A percentile compares a stretch with the other conserved stretches of the same genome.
phyloP scores from a whole-genome alignment of 768 basidiomycete genomes.

The Tricholoma furcatifolium region DNA sequence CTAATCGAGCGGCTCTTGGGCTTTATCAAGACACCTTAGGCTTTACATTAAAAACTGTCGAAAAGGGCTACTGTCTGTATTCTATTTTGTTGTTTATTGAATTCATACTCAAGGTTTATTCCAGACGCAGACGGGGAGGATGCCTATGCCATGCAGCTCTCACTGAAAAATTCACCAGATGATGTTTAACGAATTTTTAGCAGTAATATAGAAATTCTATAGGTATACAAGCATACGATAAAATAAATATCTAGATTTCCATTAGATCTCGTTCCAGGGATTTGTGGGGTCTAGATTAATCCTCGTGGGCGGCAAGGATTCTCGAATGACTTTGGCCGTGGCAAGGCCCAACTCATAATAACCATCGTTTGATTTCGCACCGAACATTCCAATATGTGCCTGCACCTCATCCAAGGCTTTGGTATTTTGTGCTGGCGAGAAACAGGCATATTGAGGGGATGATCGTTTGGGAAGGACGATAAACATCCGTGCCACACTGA shows the following conservation, averaged over 20 bases:
- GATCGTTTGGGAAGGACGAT: conserved; percentile 65
- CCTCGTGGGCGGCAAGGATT: conserved; percentile 42
- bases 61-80: conserved; percentile 84
- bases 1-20: conserved; percentile 88
- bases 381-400: conserved; percentile 91
- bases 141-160: conserved; percentile 86
- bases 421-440: conserved; percentile 63
- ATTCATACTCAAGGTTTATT: not conserved
- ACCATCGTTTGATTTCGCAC: conserved; percentile 77
- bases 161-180: conserved; percentile 35
- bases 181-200: not conserved
- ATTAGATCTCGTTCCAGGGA: not conserved
- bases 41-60: conserved; percentile 83
- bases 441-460: conserved; percentile 49
- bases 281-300: conserved; percentile 11
- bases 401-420: conserved; percentile 74
- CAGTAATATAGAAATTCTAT: not conserved
- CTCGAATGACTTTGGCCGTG: conserved; percentile 59
- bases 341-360: conserved; percentile 84
- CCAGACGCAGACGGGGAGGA: conserved; percentile 95
- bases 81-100: not conserved
- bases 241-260: not conserved
- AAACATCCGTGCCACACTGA: conserved; percentile 66
- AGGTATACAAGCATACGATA: conserved; percentile 1
- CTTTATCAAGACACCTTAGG: conserved; percentile 91